These are phyloP conservation scores for Colletotrichum agaves DNA, from an alignment of 2,329 filamentous ascomycete genomes.

Conservation along the genomic window DNA sequence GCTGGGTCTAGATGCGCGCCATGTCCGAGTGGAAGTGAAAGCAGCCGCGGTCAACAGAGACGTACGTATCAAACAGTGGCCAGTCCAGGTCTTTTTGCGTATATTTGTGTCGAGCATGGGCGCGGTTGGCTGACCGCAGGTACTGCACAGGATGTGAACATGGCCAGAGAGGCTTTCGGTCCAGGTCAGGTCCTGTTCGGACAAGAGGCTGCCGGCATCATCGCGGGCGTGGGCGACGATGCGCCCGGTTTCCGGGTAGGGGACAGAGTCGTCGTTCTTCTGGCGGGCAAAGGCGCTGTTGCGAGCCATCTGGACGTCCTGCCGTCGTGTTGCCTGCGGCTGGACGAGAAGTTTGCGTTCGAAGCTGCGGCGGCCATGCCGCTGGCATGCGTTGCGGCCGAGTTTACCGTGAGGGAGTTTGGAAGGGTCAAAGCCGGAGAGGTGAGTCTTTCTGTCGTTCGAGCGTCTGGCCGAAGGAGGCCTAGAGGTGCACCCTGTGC, in stretches of 20 bases:
- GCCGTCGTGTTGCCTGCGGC: neutral
- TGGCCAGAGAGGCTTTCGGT: neutral
- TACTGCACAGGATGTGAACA: neutral
- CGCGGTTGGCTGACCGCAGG: neutral
- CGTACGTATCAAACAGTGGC: neutral
- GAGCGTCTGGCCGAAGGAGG: neutral
- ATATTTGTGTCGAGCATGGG: neutral
- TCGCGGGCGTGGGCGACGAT: neutral
- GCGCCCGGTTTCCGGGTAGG: neutral
- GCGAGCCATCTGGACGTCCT: neutral
- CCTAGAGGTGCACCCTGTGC: neutral
- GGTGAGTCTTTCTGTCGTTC: neutral
- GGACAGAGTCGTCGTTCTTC: neutral
- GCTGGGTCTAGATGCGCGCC: neutral
- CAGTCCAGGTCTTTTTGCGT: accelerated
- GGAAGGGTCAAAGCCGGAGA: neutral
- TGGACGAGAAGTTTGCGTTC: neutral
- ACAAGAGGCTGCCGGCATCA: neutral
- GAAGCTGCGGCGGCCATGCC: neutral
- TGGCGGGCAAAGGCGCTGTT: neutral
- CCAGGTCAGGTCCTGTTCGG: neutral
- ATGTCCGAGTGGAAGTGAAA: neutral
- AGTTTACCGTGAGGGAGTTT: neutral
- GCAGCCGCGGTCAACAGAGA: conserved; percentile 1
- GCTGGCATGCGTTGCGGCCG: neutral